Conservation (phyloP, 768 basidiomycete genomes). For the Ramaria sp. region DNA sequence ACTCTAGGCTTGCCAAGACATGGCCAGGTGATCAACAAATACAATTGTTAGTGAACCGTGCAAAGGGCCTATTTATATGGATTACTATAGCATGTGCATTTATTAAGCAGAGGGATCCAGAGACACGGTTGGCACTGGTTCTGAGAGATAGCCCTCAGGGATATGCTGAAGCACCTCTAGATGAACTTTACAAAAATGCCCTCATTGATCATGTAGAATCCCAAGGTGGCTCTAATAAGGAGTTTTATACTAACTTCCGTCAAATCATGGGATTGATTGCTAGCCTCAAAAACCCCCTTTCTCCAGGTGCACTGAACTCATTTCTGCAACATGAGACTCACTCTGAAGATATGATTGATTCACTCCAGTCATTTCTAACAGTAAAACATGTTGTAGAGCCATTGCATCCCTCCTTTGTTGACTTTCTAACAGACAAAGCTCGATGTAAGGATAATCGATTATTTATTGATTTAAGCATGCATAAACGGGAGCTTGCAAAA, state of each 20-base stretch:
- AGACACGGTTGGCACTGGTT: not conserved
- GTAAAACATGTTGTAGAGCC: not conserved
- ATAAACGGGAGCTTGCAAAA: not conserved
- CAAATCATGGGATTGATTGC: not conserved
- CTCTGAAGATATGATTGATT: not conserved
- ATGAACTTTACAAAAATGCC: not conserved
- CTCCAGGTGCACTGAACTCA: not conserved
- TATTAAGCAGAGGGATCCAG: conserved; percentile 5
- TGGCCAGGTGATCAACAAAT: conserved; percentile 14
- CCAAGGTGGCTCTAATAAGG: not conserved
- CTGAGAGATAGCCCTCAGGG: not conserved
- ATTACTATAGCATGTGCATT: conserved; percentile 15
- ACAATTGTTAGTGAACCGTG: not conserved
- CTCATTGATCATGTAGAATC: not conserved
- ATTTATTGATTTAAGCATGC: not conserved
- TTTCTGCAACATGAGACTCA: not conserved
- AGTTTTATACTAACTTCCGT: not conserved
- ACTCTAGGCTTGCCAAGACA: not conserved
- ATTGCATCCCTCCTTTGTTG: not conserved
- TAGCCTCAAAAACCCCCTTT: not conserved
- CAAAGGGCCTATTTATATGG: conserved; percentile 19
- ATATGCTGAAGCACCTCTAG: not conserved
- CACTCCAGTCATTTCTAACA: not conserved
- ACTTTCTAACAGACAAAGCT: not conserved
- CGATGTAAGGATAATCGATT: not conserved